A percentile compares a stretch with the other conserved stretches of the same genome.
These are phyloP conservation scores for Solanum clarkiae DNA, from an alignment of 257 asterid genomes.

Conservation along the genomic window DNA sequence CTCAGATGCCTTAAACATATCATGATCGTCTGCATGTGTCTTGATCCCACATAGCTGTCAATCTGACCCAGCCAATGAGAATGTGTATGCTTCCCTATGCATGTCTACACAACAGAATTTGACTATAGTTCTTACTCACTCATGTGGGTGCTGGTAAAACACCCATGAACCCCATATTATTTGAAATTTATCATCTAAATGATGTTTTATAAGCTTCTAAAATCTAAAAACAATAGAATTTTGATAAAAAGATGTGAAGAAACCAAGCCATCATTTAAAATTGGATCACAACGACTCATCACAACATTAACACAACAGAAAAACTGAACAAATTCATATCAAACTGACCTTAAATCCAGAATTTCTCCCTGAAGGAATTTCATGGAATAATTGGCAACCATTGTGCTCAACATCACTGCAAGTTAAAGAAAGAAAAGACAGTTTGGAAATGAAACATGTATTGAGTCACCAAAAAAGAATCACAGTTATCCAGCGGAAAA, in stretches of 20 bases:
- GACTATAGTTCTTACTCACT: background rate
- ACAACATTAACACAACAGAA: background rate
- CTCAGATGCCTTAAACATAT: background rate
- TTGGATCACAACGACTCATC: background rate
- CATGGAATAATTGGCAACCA: slow-evolving; percentile 58
- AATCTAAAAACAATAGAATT: background rate
- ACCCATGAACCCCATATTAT: background rate
- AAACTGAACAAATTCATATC: background rate
- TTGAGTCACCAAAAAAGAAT: background rate
- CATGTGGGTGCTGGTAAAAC: background rate
- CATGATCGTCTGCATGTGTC: background rate
- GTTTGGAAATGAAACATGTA: background rate
- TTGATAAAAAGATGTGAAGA: background rate
- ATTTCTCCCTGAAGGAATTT: slow-evolving; percentile 69
- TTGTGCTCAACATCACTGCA: slow-evolving; percentile 79
- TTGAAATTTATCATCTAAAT: background rate
- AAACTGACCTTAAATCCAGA: slow-evolving; percentile 83
- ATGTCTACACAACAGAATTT: background rate
- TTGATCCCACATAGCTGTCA: background rate
- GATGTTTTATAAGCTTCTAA: background rate
- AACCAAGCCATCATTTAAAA: background rate
- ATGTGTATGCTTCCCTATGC: background rate
- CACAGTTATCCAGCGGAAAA: background rate
- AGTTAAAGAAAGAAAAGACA: background rate
- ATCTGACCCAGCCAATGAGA: background rate